phyloP scores from a whole-genome alignment of 495 filamentous ascomycete genomes.

The Daldinia childiae region DNA sequence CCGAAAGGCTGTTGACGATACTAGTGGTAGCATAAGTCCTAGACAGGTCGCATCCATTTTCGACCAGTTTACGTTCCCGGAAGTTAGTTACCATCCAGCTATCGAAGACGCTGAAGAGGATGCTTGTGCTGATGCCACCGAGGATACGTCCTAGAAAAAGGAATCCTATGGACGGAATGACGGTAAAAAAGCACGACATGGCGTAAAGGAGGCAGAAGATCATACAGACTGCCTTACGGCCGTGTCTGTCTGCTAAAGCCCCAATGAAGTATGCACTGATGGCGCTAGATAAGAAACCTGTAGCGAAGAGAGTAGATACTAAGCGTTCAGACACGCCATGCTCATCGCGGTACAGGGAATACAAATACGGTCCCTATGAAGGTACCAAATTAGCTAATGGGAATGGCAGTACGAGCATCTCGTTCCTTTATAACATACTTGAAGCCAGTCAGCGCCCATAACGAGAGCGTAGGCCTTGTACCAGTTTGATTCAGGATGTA shows the following conservation, averaged over 20 bases:
- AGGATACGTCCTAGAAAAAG: constrained; percentile 61
- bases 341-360: constrained; percentile 64
- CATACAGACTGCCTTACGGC: constrained; percentile 59
- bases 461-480: constrained; percentile 59
- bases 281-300: constrained; percentile 62
- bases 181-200: constrained; percentile 59
- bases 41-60: constrained; percentile 49
- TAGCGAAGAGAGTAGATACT: constrained; percentile 61
- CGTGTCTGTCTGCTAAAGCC: constrained; percentile 59
- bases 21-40: constrained; percentile 61
- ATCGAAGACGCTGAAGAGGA: constrained; percentile 66
- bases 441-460: constrained; percentile 65
- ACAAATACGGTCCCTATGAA: constrained; percentile 60
- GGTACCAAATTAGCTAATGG: constrained; percentile 7
- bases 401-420: not conserved
- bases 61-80: constrained; percentile 45
- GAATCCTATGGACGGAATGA: constrained; percentile 47
- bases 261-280: constrained; percentile 60
- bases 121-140: constrained; percentile 63
- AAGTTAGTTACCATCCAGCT: constrained; percentile 68
- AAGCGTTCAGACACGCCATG: constrained; percentile 56
- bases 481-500: constrained; percentile 42
- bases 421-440: constrained; percentile 47
- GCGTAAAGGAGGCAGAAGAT: constrained; percentile 61
- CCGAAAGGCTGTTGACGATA: constrained; percentile 61